Evolutionary conservation across 2,329 filamentous ascomycete genomes (phyloP).

Genomic region (Diplodia corticola): DNA sequence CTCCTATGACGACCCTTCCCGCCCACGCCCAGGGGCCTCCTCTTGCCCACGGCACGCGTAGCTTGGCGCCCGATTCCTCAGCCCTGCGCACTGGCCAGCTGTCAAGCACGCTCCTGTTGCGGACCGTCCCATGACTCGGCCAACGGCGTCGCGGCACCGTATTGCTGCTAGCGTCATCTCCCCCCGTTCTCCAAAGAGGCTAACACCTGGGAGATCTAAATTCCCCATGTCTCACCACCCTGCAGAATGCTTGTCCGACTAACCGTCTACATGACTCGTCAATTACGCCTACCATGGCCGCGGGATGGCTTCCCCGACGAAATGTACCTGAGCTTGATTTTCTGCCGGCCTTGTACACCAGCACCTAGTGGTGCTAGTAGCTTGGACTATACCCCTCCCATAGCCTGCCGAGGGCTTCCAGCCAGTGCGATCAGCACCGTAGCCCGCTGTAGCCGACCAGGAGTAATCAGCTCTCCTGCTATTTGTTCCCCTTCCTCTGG

Average conservation of each 20-base stretch:
- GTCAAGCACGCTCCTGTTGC: background rate
- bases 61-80: background rate
- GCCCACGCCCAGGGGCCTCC: background rate
- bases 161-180: background rate
- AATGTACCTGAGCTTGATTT: background rate
- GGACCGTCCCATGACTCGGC: conserved; percentile 10
- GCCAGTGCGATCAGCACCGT: background rate
- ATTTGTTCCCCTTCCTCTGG: conserved; percentile 16
- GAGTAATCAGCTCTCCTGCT: conserved; percentile 14
- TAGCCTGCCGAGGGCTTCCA: background rate
- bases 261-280: background rate
- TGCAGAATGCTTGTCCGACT: background rate
- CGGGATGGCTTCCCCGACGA: conserved; percentile 2
- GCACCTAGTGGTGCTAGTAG: background rate
- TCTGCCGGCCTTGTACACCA: background rate
- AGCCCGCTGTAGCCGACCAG: background rate
- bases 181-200: background rate
- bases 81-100: conserved; percentile 6
- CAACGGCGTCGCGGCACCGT: background rate
- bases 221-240: background rate
- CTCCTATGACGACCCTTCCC: background rate
- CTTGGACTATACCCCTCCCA: background rate
- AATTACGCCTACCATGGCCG: background rate
- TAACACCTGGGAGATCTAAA: conserved; percentile 17
- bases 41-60: background rate